Percentiles rank a stretch among this genome's conserved stretches.
Conservation (phyloP, 805 yeast genomes). For the Yamadazyma phyllophila region DNA sequence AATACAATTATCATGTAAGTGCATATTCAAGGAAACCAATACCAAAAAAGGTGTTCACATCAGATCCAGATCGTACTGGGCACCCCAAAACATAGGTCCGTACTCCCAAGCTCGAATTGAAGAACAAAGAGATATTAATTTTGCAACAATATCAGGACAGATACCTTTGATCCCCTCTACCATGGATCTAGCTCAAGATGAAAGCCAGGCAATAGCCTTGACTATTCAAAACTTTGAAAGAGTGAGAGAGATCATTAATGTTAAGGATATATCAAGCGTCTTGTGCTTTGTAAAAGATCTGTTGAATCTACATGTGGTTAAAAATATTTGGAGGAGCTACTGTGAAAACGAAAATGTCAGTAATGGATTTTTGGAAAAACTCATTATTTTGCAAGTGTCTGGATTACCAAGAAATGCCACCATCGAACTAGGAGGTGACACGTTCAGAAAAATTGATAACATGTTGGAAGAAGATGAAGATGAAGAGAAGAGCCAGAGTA, state of each 20-base stretch:
- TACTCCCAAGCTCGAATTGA: conserved; percentile 81
- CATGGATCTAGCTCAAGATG: conserved; percentile 47
- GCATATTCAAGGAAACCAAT: conserved; percentile 30
- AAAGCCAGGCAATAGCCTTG: conserved; percentile 54
- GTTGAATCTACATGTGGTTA: conserved; percentile 26
- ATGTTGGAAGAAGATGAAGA: conserved; percentile 39
- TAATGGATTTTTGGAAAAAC: conserved; percentile 18
- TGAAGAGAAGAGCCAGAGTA: neutral
- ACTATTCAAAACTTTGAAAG: conserved; percentile 61
- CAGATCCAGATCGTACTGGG: conserved; percentile 95
- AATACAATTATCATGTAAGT: conserved; percentile 61
- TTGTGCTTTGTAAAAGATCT: conserved; percentile 54
- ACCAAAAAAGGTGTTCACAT: conserved; percentile 77
- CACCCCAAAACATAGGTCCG: conserved; percentile 97
- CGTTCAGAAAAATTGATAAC: conserved; percentile 40
- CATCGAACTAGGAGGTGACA: conserved; percentile 75
- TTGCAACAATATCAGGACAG: conserved; percentile 80
- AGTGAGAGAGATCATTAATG: conserved; percentile 55
- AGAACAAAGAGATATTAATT: conserved; percentile 31
- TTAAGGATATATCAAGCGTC: conserved; percentile 42
- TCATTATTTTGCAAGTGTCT: conserved; percentile 54
- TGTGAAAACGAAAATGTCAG: conserved; percentile 16
- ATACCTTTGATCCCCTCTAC: conserved; percentile 76
- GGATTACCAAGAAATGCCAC: conserved; percentile 61
- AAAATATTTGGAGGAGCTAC: conserved; percentile 48